Base-by-base conservation (phyloP, 805 yeast species). In the Maudiozyma serrabonitensis region DNA sequence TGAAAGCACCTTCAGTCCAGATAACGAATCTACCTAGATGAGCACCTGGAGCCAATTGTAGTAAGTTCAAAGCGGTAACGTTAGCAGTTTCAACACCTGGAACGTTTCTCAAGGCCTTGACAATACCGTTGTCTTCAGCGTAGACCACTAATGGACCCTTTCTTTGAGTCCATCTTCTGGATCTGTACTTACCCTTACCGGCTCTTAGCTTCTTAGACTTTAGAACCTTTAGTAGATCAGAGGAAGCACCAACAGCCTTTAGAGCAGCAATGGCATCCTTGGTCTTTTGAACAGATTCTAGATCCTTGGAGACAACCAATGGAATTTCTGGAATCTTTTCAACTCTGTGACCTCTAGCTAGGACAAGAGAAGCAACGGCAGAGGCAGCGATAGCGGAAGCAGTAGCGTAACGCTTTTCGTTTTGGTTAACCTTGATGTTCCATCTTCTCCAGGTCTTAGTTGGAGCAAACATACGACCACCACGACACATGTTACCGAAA, bases 401-500 rank as follows among this genome's bases (percentile, higher is more conserved):
- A 67, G 98, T 91, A 63, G 99, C 99, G 78, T 90, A 93, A 79
- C 98, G 90, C 85, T 91, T 91, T 82, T 93, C 96, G 88, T 91
- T 91, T 78, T 89, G 96, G 96, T 93, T 93, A 72, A 93, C 96
- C 85, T 90, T 93, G 71, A 93, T 95, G 89, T 93, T 95, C 99
- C 99, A 93, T 81, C 84, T 91, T 87, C 99, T 89, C 99, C 99
- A 93, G 78, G 95, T 90, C 84, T 93, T 93, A 78, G 99, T 93
- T 76, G 99, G 99, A 77, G 99, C 97, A 73, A 93, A 93, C 98
- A 93, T 93, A 80, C 99, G 95, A 82, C 99, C 99, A 76, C 97
- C 97, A 79, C 99, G 91, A 84, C 99, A 93, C 99, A 93, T 93
- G 93, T 93, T 93, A 85, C 99, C 99, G 84, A 93, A 93, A 74